Percentiles rank a stretch among this genome's conserved stretches.
phyloP scores from a whole-genome alignment of 1,284 basidiomycete genomes.

The Schizophyllum amplum region DNA sequence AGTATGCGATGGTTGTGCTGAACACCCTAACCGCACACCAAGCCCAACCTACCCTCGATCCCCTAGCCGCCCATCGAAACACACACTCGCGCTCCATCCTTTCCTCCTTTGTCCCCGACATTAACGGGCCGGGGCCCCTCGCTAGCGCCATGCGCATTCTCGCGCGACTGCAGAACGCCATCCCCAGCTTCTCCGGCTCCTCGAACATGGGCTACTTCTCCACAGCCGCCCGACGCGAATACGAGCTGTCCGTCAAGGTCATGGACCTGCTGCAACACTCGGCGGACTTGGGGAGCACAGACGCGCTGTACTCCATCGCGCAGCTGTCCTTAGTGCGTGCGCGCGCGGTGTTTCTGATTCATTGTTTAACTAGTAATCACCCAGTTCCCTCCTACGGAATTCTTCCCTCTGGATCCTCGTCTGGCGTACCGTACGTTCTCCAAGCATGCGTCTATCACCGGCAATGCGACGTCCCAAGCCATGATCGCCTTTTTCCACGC shows the following conservation, averaged over 20 bases:
- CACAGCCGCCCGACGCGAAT: background rate
- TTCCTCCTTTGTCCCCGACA: constrained; percentile 53
- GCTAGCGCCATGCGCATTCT: constrained; percentile 58
- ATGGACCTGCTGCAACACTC: constrained; percentile 73
- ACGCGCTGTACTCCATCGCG: constrained; percentile 51
- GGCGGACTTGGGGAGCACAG: constrained; percentile 67
- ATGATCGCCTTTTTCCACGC: constrained; percentile 82
- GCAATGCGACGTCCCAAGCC: constrained; percentile 80
- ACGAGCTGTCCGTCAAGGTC: constrained; percentile 48
- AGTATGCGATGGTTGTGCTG: constrained; percentile 58
- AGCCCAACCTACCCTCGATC: constrained; percentile 44
- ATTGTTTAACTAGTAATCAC: no score
- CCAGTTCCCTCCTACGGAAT: constrained; percentile 57
- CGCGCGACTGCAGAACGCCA: constrained; percentile 38
- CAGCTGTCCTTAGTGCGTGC: constrained; percentile 8
- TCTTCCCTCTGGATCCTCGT: constrained; percentile 52
- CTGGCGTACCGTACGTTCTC: constrained; percentile 55
- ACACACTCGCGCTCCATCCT: constrained; percentile 41
- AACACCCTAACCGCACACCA: constrained; percentile 51
- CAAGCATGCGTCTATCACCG: constrained; percentile 56
- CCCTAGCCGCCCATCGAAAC: constrained; percentile 27
- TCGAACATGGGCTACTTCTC: background rate
- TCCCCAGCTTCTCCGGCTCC: background rate
- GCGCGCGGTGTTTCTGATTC: constrained; percentile 65
- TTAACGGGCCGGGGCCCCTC: constrained; percentile 65